A percentile compares a stretch with the other conserved stretches of the same genome.
These are phyloP conservation scores for Verticillium alfalfae DNA, from an alignment of 2,329 filamentous ascomycete species.

Conservation along the genomic window DNA sequence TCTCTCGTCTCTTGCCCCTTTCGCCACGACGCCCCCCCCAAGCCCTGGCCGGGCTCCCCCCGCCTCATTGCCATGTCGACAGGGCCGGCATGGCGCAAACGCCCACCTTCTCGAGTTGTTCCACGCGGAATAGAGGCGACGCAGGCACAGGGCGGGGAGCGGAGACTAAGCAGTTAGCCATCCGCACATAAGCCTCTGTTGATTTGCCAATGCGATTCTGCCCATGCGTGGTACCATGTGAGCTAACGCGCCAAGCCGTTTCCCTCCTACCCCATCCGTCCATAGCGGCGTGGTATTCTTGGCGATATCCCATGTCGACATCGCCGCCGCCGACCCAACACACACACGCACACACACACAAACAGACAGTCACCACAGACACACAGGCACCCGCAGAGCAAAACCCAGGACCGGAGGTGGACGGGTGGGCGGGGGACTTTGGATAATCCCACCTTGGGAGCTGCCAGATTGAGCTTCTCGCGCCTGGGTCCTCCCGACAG, in stretches of 20 bases:
- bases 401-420: not conserved
- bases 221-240: not conserved
- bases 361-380: not conserved
- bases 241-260: not conserved
- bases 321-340: not conserved
- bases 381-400: not conserved
- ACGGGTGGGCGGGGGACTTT: not conserved
- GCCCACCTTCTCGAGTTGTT: not conserved
- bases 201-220: not conserved
- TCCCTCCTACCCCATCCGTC: slow-evolving; percentile 1
- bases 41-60: not conserved
- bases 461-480: not conserved
- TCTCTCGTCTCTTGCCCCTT: not conserved
- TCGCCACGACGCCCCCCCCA: not conserved
- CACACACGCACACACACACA: not conserved
- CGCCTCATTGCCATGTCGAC: not conserved
- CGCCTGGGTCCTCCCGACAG: not conserved
- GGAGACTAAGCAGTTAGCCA: not conserved
- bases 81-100: not conserved
- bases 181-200: not conserved
- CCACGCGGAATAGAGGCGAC: not conserved
- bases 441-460: not conserved
- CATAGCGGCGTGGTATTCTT: slow-evolving; percentile 1
- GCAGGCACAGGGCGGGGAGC: not conserved
- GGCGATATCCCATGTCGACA: slow-evolving; percentile 3